These are phyloP conservation scores for Wickerhamiella qilinensis DNA, from an alignment of 805 yeast species.

Conservation along the genomic window DNA sequence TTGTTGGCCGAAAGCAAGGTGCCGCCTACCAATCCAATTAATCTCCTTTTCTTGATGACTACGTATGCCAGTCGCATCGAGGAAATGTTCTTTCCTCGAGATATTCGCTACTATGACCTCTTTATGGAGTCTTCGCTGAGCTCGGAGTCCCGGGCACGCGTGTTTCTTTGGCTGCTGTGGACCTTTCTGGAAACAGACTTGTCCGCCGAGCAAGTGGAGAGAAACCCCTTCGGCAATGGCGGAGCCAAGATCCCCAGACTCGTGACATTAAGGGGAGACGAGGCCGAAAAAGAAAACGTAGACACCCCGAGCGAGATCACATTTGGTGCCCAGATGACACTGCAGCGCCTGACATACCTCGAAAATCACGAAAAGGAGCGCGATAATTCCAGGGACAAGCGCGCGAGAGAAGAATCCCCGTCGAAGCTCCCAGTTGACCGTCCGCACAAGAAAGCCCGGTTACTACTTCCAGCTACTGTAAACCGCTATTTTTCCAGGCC, in stretches of 20 bases:
- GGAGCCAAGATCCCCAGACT: slow-evolving; percentile 29
- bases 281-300: slow-evolving; percentile 24
- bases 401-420: neutral
- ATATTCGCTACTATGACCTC: slow-evolving; percentile 30
- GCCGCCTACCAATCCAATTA: slow-evolving; percentile 54
- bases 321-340: slow-evolving; percentile 28
- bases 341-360: slow-evolving; percentile 24
- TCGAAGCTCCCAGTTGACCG: too few relatives aligned
- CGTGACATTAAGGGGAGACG: slow-evolving; percentile 15
- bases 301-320: slow-evolving; percentile 29
- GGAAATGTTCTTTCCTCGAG: slow-evolving; percentile 20
- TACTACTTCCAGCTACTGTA: neutral
- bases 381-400: neutral
- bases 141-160: slow-evolving; percentile 49
- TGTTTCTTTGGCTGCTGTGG: slow-evolving; percentile 74
- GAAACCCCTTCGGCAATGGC: slow-evolving; percentile 41
- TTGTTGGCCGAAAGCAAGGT: slow-evolving; percentile 1
- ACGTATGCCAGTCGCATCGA: slow-evolving; percentile 40
- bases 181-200: slow-evolving; percentile 63
- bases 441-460: neutral
- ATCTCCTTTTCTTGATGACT: slow-evolving; percentile 58
- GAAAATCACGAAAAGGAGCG: slow-evolving; percentile 6
- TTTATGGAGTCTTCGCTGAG: slow-evolving; percentile 46
- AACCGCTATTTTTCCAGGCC: neutral
- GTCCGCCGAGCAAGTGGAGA: slow-evolving; percentile 30